Percentiles rank a stretch among this genome's conserved stretches.
phyloP scores from a whole-genome alignment of 139 green algal species.

The Chlamydomonas incerta region DNA sequence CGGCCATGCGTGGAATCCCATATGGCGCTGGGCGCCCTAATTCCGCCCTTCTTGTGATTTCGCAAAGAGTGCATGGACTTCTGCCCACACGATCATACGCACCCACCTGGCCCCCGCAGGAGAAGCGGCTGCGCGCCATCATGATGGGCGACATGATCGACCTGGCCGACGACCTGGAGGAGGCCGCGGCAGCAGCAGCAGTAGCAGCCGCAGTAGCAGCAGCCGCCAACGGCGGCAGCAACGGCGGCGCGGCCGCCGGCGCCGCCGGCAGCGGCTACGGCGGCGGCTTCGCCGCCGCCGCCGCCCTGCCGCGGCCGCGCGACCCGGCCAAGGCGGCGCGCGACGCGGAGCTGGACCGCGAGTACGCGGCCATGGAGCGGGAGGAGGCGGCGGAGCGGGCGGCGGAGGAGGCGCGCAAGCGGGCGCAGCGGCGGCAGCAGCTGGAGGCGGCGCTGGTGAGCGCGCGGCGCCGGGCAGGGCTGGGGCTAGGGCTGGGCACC shows the following conservation, averaged over 20 bases:
- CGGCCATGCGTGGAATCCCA: no score
- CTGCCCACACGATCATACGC: no score
- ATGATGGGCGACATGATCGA: slow-evolving; percentile 55
- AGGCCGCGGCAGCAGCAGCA: no score
- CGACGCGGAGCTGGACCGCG: neutral
- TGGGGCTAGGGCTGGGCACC: no score
- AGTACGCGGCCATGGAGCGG: neutral
- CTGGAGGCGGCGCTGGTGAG: no score
- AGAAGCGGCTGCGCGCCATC: slow-evolving; percentile 17
- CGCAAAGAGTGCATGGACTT: no score
- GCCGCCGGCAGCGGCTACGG: neutral
- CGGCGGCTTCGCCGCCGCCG: neutral
- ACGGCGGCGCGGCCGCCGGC: neutral
- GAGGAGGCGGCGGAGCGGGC: neutral
- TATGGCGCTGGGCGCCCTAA: no score
- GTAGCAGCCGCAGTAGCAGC: no score
- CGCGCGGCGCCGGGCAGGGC: no score
- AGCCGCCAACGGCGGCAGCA: neutral
- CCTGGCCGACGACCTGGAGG: slow-evolving; percentile 27
- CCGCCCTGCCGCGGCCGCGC: no score
- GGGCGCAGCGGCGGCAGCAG: neutral
- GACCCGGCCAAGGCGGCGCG: neutral
- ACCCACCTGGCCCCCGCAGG: neutral
- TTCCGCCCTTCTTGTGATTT: no score
- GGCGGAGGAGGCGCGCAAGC: neutral